Evolutionary conservation across 2,329 filamentous ascomycete genomes (phyloP), one percentile per base, ranked within the genome.

Genomic region (Aspergillus cejpii): DNA sequence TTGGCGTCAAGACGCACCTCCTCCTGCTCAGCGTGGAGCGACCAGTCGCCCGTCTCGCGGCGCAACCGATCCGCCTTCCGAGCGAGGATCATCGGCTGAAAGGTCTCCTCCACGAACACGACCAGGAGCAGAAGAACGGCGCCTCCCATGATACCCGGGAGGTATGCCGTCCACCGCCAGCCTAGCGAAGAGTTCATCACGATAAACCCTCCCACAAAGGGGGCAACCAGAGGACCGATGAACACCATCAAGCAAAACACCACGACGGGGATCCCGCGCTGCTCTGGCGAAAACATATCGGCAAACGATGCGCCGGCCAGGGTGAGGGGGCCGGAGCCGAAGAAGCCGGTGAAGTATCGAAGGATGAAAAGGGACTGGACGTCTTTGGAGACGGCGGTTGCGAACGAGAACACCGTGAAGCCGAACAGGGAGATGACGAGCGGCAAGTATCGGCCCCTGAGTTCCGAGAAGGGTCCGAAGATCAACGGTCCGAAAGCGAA

Each of bases 371-470:
- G 44, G 2, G 58, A 57, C 12, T 60, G 57, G 4, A 66, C 53
- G 37, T 62, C 64, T 44, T 61, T 57, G 44, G 60, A 65, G n/a
- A 54, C 62, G 1, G 70, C 71, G 0, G 64, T 64, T 3, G 64
- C 69, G 28, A 73, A 67, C 12, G 62, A 67, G 53, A 73, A 72
- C 2, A 72, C 43, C 1, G 54, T 66, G n/a, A 72, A 62, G 2
- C 62, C 51, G 21, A 66, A 56, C 36, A 72, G 58, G 7, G 65
- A 59, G 6, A 65, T 60, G 3, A 70, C 54, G 44, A 73, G 63
- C 5, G 64, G 65, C 49, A 61, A 55, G 44, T 67, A 66, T 23
- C 71, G 61, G 1, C 71, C 71, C 46, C 69, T 67, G 0, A 68
- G 58, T 52, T 52, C 39, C n/a, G 46, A 48, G 28, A 48, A 48